These are phyloP conservation scores for Clavispora asparagi DNA, from an alignment of 805 yeast species.

Conservation along the genomic window DNA sequence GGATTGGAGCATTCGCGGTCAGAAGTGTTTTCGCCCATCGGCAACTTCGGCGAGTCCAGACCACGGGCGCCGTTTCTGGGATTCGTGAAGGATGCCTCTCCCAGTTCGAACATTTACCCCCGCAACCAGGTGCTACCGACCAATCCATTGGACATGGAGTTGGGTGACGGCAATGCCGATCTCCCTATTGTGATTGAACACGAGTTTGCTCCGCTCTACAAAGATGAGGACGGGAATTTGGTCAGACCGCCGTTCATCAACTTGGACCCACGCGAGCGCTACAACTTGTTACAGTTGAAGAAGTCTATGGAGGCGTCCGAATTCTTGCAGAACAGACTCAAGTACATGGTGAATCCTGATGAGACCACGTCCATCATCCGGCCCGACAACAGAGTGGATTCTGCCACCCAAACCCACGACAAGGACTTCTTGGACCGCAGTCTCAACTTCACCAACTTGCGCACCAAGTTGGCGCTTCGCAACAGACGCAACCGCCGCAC, in stretches of 20 bases:
- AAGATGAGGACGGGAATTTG: slow-evolving; percentile 33
- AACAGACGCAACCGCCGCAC: slow-evolving; percentile 8
- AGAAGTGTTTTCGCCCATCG: not conserved
- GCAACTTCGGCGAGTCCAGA: not conserved
- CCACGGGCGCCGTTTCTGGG: not conserved
- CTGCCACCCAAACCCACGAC: slow-evolving; percentile 39
- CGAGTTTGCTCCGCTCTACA: slow-evolving; percentile 29
- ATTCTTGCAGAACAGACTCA: slow-evolving; percentile 26
- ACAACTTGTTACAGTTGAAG: slow-evolving; percentile 36
- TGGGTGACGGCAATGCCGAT: slow-evolving; percentile 1
- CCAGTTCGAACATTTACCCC: slow-evolving; percentile 13
- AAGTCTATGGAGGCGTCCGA: slow-evolving; percentile 33
- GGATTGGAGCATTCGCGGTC: not conserved
- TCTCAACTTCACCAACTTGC: slow-evolving; percentile 21
- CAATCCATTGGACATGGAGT: slow-evolving; percentile 7
- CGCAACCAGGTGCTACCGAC: slow-evolving; percentile 12
- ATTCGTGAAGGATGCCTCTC: slow-evolving; percentile 10
- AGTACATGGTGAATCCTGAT: slow-evolving; percentile 37
- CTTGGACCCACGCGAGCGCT: slow-evolving; percentile 39
- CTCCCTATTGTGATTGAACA: slow-evolving; percentile 22
- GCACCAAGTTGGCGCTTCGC: slow-evolving; percentile 12
- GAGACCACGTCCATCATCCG: slow-evolving; percentile 25
- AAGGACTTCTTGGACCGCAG: slow-evolving; percentile 21
- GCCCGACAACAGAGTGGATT: slow-evolving; percentile 28
- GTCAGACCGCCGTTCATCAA: slow-evolving; percentile 42